phyloP scores from a whole-genome alignment of 139 green algal genomes.

The Trebouxia sp. region DNA sequence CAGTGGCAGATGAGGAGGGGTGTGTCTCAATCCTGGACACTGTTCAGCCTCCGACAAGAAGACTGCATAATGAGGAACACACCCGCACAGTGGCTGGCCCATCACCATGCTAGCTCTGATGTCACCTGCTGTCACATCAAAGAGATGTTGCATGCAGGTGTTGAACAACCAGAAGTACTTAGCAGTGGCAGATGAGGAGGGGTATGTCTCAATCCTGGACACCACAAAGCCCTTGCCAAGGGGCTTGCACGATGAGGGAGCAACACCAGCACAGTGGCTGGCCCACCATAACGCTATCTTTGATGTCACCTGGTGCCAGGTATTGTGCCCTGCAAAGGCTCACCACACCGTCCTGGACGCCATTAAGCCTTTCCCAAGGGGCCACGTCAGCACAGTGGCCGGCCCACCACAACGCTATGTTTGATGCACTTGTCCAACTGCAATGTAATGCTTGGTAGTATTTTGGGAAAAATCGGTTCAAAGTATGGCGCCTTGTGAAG shows the following conservation, averaged over 20 bases:
- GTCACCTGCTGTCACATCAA: conserved; percentile 74
- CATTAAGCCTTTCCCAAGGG: conserved; percentile 30
- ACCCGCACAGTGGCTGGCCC: conserved; percentile 63
- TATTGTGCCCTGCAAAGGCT: too few species aligned
- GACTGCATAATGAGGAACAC: conserved; percentile 29
- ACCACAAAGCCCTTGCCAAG: conserved; percentile 43
- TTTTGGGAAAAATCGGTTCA: too few species aligned
- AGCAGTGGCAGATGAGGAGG: conserved; percentile 79
- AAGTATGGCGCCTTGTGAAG: too few species aligned
- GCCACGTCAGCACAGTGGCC: conserved; percentile 62
- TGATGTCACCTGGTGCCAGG: conserved; percentile 77
- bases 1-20: conserved; percentile 78
- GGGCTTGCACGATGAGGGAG: conserved; percentile 25
- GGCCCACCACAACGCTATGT: conserved; percentile 81
- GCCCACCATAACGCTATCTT: conserved; percentile 84
- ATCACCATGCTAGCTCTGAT: conserved; percentile 85
- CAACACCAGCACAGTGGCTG: conserved; percentile 63
- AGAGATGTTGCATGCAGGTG: too few species aligned
- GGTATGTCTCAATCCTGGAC: conserved; percentile 63
- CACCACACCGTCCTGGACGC: too few species aligned
- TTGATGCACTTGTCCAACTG: too few species aligned
- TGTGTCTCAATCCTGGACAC: conserved; percentile 63
- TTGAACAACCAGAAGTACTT: conserved; percentile 45
- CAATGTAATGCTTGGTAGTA: too few species aligned
- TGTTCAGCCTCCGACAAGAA: conserved; percentile 29